Percentiles rank a stretch among this genome's conserved stretches.
phyloP scores from a whole-genome alignment of 371 early-diverging fungal species.

The Nematocida sp. region DNA sequence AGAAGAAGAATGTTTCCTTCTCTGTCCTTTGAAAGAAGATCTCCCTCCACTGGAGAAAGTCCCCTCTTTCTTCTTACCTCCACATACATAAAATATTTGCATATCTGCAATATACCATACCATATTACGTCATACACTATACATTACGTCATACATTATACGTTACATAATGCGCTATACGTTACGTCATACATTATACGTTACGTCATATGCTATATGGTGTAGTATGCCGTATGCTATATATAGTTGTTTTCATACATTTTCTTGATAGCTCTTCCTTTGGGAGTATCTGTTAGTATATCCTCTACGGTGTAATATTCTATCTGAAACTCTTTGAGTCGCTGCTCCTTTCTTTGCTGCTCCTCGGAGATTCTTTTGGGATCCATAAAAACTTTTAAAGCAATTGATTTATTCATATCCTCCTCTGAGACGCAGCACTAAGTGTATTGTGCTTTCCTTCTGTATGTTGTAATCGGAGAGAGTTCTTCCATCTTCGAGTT shows the following conservation, averaged over 20 bases:
- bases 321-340: constrained; percentile 6
- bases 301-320: constrained; percentile 50
- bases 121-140: constrained; percentile 23
- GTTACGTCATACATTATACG: not conserved
- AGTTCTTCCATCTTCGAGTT: constrained; percentile 70
- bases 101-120: too few species aligned
- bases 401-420: constrained; percentile 66
- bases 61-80: too few species aligned
- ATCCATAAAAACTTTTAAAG: constrained; percentile 17
- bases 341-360: constrained; percentile 9
- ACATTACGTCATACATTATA: too few species aligned
- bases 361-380: too few species aligned
- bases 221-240: not conserved
- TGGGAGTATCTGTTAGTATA: not conserved
- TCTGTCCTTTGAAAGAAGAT: too few species aligned
- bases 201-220: too few species aligned
- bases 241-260: constrained; percentile 35
- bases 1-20: too few species aligned
- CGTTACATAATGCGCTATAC: too few species aligned
- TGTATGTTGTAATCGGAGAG: constrained; percentile 72
- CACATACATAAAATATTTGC: not conserved
- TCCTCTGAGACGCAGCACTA: constrained; percentile 91
- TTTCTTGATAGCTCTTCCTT: not conserved
- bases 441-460: constrained; percentile 93
- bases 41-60: too few species aligned